These are phyloP conservation scores for Lactarius quietus DNA, from an alignment of 768 basidiomycete genomes.

Conservation along the genomic window DNA sequence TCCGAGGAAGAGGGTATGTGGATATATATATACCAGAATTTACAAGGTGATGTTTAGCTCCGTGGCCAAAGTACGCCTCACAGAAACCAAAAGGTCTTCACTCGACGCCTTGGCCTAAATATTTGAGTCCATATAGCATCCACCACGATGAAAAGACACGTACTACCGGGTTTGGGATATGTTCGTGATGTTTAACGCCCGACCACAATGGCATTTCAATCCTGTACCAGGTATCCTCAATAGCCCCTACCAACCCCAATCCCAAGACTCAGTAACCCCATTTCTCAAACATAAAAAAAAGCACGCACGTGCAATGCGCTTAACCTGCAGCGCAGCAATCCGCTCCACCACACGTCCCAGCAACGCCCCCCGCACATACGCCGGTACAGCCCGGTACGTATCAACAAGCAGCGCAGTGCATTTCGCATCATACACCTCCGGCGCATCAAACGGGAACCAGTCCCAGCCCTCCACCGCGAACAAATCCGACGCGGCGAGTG, in stretches of 20 bases:
- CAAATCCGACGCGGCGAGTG: neutral
- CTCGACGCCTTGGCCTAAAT: neutral
- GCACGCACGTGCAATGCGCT: neutral
- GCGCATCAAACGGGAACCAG: conserved; percentile 5
- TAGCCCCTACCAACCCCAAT: neutral
- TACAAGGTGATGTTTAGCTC: neutral
- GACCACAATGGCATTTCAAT: neutral
- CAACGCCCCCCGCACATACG: neutral
- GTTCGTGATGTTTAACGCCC: neutral
- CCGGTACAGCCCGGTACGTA: neutral
- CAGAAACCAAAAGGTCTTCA: neutral
- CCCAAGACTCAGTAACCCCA: neutral
- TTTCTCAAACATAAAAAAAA: neutral
- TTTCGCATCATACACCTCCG: neutral
- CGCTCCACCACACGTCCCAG: neutral
- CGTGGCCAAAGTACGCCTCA: neutral
- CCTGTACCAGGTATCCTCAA: neutral
- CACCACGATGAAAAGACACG: neutral
- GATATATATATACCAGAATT: neutral
- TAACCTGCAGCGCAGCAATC: neutral
- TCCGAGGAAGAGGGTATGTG: neutral
- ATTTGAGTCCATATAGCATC: neutral
- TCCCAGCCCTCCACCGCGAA: neutral
- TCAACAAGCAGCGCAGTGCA: neutral
- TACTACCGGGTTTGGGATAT: neutral